Percentiles rank a stretch among this genome's conserved stretches.
Conservation (phyloP, 2,329 filamentous ascomycete genomes). For the Fusarium hostae region DNA sequence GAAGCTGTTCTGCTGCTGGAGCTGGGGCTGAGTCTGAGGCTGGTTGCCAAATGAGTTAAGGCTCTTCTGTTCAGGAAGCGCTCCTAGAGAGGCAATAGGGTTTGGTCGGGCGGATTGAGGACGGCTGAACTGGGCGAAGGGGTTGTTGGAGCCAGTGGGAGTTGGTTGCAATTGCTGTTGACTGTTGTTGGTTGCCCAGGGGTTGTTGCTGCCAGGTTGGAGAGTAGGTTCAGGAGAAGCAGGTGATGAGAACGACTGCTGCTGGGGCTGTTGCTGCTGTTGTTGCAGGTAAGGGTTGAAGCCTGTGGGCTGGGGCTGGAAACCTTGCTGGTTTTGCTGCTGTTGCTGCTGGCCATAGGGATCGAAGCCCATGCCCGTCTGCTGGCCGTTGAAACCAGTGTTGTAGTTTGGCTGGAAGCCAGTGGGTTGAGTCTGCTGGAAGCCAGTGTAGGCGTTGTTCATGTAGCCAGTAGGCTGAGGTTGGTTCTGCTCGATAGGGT, state of each 20-base stretch:
- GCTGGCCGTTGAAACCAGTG: conserved; percentile 72
- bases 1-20: conserved; percentile 51
- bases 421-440: conserved; percentile 58
- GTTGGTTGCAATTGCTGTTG: conserved; percentile 78
- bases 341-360: conserved; percentile 66
- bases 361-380: conserved; percentile 75
- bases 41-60: conserved; percentile 66
- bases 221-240: conserved; percentile 68
- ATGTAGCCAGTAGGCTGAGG: conserved; percentile 82
- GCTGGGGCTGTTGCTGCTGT: conserved; percentile 50
- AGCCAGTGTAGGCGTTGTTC: conserved; percentile 66
- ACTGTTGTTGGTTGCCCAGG: conserved; percentile 78
- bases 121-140: conserved; percentile 83
- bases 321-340: conserved; percentile 53
- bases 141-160: conserved; percentile 96
- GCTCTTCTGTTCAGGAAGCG: conserved; percentile 86
- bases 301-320: conserved; percentile 63
- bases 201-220: conserved; percentile 90
- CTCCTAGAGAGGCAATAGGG: conserved; percentile 75
- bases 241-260: conserved; percentile 54
- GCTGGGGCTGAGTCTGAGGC: conserved; percentile 54
- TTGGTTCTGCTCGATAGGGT: conserved; percentile 83
- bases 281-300: conserved; percentile 64
- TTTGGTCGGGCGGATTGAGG: conserved; percentile 63
- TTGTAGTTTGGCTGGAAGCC: conserved; percentile 69